Evolutionary conservation across 2,329 filamentous ascomycete genomes (phyloP).

Genomic region (Ophiosphaerella korrae): DNA sequence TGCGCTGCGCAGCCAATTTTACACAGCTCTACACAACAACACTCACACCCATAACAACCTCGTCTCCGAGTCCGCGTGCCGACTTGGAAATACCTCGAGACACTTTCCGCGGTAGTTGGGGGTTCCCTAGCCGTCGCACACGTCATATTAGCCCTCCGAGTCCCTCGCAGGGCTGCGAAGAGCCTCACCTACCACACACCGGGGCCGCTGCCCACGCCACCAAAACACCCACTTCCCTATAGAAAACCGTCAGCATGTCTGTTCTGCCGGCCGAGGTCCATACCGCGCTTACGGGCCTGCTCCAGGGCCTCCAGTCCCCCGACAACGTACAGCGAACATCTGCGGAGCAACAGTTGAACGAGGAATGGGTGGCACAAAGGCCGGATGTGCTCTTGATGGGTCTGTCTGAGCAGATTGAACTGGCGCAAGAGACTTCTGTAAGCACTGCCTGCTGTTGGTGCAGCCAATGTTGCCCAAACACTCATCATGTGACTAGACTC

Average conservation of each 20-base stretch:
- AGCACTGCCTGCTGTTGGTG: conserved; percentile 29
- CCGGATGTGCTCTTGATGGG: conserved; percentile 93
- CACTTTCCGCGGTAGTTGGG: not conserved
- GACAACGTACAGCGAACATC: conserved; percentile 85
- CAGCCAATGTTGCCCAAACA: not conserved
- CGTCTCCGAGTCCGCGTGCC: not conserved
- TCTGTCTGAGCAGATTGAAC: conserved; percentile 87
- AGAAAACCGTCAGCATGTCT: conserved; percentile 66
- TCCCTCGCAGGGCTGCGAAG: conserved; percentile 14
- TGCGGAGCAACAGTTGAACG: conserved; percentile 88
- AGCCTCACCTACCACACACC: conserved; percentile 11
- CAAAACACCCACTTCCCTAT: conserved; percentile 9
- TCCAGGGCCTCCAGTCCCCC: conserved; percentile 84
- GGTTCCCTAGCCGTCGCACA: not conserved
- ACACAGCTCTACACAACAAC: not conserved
- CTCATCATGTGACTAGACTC: conserved; percentile 62
- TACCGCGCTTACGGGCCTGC: conserved; percentile 80
- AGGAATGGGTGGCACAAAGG: conserved; percentile 81
- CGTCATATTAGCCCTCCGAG: not conserved
- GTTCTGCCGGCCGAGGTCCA: conserved; percentile 84
- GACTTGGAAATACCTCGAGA: not conserved
- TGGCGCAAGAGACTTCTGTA: conserved; percentile 74
- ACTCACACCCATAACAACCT: not conserved
- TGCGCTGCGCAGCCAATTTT: conserved; percentile 3
- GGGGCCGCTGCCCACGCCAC: conserved; percentile 24